Percentiles rank a stretch among this genome's conserved stretches.
Conservation (phyloP, 352 stramenopile species). For the Pythium apleroticum region DNA sequence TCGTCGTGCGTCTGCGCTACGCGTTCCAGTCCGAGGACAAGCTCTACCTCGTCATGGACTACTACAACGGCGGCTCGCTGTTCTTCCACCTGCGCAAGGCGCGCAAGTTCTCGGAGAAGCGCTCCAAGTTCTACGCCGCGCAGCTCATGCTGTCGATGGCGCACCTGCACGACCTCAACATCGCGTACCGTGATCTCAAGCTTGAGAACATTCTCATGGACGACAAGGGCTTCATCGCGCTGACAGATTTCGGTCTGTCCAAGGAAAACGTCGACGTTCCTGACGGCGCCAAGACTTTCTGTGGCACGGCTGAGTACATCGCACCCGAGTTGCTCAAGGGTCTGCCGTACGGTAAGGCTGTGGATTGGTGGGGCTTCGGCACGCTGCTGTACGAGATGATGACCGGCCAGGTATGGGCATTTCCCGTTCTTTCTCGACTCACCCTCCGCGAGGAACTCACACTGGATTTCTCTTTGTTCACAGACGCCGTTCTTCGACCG, state of each 20-base stretch:
- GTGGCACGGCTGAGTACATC: slow-evolving; percentile 93
- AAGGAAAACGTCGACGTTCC: slow-evolving; percentile 91
- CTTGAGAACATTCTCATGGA: slow-evolving; percentile 96
- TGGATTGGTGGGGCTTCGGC: slow-evolving; percentile 95
- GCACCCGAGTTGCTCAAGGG: slow-evolving; percentile 90
- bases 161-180: slow-evolving; percentile 93
- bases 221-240: slow-evolving; percentile 90
- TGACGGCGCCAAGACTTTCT: slow-evolving; percentile 91
- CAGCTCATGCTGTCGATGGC: slow-evolving; percentile 91
- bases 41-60: slow-evolving; percentile 93
- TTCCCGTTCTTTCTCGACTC: background rate
- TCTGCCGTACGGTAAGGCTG: slow-evolving; percentile 85
- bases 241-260: slow-evolving; percentile 93
- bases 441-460: background rate
- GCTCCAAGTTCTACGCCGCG: slow-evolving; percentile 88
- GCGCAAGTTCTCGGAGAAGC: slow-evolving; percentile 88
- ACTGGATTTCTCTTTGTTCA: background rate
- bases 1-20: slow-evolving; percentile 92
- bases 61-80: slow-evolving; percentile 91
- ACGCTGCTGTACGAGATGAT: slow-evolving; percentile 96
- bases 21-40: slow-evolving; percentile 94
- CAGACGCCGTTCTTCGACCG: slow-evolving; percentile 95
- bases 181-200: slow-evolving; percentile 94
- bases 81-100: slow-evolving; percentile 93
- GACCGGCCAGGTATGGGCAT: slow-evolving; percentile 54